Conservation (phyloP, 2,329 filamentous ascomycete genomes). For the Microsporum canis region DNA sequence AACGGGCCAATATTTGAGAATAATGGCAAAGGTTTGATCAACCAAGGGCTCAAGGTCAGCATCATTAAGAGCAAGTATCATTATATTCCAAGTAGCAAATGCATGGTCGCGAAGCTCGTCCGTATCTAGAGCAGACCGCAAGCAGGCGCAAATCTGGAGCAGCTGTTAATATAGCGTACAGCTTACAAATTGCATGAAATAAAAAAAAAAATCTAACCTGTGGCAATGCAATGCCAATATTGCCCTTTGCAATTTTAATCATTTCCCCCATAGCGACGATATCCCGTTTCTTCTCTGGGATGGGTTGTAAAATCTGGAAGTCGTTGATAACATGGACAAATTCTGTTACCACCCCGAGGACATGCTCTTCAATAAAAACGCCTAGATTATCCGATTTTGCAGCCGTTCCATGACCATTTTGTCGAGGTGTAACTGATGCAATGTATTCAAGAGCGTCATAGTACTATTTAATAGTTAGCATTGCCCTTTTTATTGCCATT, state of each 20-base stretch:
- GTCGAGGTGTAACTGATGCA: slow-evolving; percentile 42
- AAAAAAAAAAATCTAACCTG: slow-evolving; percentile 48
- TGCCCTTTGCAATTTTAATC: slow-evolving; percentile 61
- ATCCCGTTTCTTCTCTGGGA: slow-evolving; percentile 61
- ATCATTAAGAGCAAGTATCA: slow-evolving; percentile 62
- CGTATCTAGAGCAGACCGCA: slow-evolving; percentile 70
- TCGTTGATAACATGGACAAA: slow-evolving; percentile 72
- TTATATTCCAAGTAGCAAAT: slow-evolving; percentile 71
- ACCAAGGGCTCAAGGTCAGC: slow-evolving; percentile 70
- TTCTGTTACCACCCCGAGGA: slow-evolving; percentile 74
- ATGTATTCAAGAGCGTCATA: slow-evolving; percentile 43
- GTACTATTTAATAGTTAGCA: slow-evolving; percentile 25
- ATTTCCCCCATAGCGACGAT: slow-evolving; percentile 80
- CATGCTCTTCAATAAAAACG: slow-evolving; percentile 68
- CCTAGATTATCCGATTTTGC: slow-evolving; percentile 51
- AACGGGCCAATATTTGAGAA: slow-evolving; percentile 65
- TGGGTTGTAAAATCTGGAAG: slow-evolving; percentile 44
- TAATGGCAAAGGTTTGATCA: slow-evolving; percentile 80
- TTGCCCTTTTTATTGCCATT: background rate
- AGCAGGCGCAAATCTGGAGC: slow-evolving; percentile 71
- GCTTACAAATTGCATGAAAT: slow-evolving; percentile 10
- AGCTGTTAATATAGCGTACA: background rate
- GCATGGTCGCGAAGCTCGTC: slow-evolving; percentile 64
- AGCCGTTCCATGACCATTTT: slow-evolving; percentile 34
- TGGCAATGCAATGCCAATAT: slow-evolving; percentile 68